Percentiles rank a stretch among this genome's conserved stretches.
phyloP scores from a whole-genome alignment of 768 basidiomycete genomes.

The Tulasnella sp. region DNA sequence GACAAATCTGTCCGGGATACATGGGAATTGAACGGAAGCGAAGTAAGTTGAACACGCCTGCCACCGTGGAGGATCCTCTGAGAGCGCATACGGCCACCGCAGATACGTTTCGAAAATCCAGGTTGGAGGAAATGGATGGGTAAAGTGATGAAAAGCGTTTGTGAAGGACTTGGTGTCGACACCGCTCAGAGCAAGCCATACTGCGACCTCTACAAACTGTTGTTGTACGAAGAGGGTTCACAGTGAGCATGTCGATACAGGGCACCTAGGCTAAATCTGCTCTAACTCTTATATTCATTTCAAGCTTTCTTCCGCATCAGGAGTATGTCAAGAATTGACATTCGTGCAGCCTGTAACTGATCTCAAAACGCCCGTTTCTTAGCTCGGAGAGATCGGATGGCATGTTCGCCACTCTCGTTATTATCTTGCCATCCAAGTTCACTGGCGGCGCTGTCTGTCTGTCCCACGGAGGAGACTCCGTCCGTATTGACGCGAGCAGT shows the following conservation, averaged over 20 bases:
- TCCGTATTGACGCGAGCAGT: constrained; percentile 39
- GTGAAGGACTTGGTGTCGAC: constrained; percentile 40
- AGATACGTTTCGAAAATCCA: constrained; percentile 43
- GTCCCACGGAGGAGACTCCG: constrained; percentile 38
- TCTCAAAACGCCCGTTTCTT: background rate
- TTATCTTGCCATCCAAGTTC: constrained; percentile 47
- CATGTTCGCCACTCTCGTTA: constrained; percentile 52
- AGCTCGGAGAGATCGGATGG: constrained; percentile 48
- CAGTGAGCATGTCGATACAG: constrained; percentile 39
- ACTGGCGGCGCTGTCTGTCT: constrained; percentile 47
- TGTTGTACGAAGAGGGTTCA: constrained; percentile 49
- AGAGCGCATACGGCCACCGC: background rate
- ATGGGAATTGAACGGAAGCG: constrained; percentile 47
- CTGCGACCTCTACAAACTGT: constrained; percentile 47
- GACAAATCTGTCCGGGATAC: constrained; percentile 48
- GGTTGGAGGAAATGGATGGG: constrained; percentile 42
- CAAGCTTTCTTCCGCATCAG: constrained; percentile 46
- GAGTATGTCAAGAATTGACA: constrained; percentile 38
- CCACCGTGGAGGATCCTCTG: background rate
- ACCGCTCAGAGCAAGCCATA: constrained; percentile 34
- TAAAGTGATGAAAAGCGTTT: constrained; percentile 35
- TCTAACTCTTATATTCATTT: background rate
- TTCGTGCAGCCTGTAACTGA: background rate
- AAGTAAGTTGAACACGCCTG: constrained; percentile 27
- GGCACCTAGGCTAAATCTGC: background rate